Evolutionary conservation across 2,329 filamentous ascomycete species (phyloP), one percentile per base, ranked within the genome.

Genomic region (Fusarium sp.): DNA sequence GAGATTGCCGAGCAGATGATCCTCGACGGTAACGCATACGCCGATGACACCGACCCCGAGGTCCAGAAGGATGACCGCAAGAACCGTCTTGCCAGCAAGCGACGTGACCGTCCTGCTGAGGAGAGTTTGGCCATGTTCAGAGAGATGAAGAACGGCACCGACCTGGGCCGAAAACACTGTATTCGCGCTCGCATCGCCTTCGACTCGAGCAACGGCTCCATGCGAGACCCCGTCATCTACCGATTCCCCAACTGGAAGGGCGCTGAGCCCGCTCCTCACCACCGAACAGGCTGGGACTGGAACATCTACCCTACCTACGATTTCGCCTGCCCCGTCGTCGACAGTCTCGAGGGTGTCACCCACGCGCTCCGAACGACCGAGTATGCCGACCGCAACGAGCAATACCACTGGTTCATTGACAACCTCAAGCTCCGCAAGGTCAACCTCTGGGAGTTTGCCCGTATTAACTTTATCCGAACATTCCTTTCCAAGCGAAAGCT

Each of bases 141-240:
- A 79, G 93, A 96, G 87, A 99, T 99, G 96, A 97, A 95, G 87
- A 88, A 89, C 64, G 95, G 93, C 49, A 92, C 91, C 6, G 89
- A 92, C 55, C 91, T 95, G 82, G 96, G 96, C 67, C 84, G 91
- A 55, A 90, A 89, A 80, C 95, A 96, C 90, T 98, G 94, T 84
- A 97, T 99, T 75, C 93, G 96, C 69, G 96, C 96, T 66, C 98
- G 97, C 87, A 94, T 98, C 77, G 96, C 94, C 3, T 90, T 93
- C 77, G 94, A 97, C 82, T 93, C 96, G 84, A 93, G 93, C 74
- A 98, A 99, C 87, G 97, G 97, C 84, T 94, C 96, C 60, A 92
- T 98, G 90, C 90, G 96, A 75, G 96, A 99, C 82, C 96, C 96
- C 18, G 95, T 98, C 83, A 97, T 99, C 82, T 98, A 98, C 88